These are phyloP conservation scores for Naganishia onofrii DNA, from an alignment of 768 basidiomycete species.

Conservation along the genomic window DNA sequence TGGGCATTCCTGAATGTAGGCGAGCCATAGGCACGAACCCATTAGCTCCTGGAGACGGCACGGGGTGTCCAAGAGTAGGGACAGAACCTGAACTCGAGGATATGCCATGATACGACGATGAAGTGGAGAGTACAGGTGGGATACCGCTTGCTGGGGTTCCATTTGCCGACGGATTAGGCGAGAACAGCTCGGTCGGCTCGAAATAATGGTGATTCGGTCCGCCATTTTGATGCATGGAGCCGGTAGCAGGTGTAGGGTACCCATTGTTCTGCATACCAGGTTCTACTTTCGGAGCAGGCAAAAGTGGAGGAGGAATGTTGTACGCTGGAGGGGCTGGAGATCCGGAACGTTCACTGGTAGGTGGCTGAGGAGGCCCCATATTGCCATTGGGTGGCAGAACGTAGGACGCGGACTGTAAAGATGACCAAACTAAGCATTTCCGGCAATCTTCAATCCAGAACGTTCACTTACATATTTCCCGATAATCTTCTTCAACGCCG, in stretches of 20 bases:
- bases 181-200: slow-evolving; percentile 20
- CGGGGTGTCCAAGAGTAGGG: slow-evolving; percentile 11
- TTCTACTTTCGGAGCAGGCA: slow-evolving; percentile 20
- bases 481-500: slow-evolving; percentile 56
- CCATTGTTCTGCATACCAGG: neutral
- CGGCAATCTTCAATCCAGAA: neutral
- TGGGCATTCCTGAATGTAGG: slow-evolving; percentile 9
- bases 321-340: slow-evolving; percentile 28
- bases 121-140: slow-evolving; percentile 17
- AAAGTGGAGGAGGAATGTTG: slow-evolving; percentile 30
- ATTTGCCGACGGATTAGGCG: slow-evolving; percentile 12
- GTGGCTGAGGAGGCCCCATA: slow-evolving; percentile 32
- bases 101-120: slow-evolving; percentile 25
- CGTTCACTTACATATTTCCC: slow-evolving; percentile 54
- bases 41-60: neutral
- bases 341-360: slow-evolving; percentile 1
- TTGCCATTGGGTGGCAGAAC: slow-evolving; percentile 35
- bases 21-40: slow-evolving; percentile 11
- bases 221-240: slow-evolving; percentile 8
- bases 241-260: slow-evolving; percentile 6
- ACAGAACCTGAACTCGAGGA: slow-evolving; percentile 25
- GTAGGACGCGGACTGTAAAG: slow-evolving; percentile 41
- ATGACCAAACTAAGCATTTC: neutral
- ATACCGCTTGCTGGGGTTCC: slow-evolving; percentile 10
- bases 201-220: slow-evolving; percentile 17